Percentiles rank a stretch among this genome's conserved stretches.
Evolutionary conservation across 164 flowering plant genomes (phyloP).

Genomic region (Berberis thunbergii): DNA sequence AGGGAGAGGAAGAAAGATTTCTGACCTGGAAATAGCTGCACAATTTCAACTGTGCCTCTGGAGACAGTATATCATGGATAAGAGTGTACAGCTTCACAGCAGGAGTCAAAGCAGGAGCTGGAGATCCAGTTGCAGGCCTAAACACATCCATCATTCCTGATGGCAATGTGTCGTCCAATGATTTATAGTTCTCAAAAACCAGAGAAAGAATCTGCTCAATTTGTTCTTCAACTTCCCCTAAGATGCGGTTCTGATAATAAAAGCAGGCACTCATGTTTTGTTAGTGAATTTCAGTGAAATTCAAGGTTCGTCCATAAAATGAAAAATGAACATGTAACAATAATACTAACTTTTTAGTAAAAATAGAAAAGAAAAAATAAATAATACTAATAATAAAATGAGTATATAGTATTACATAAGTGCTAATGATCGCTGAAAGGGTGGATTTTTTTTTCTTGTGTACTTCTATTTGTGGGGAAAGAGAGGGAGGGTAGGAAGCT

Average conservation of each 20-base stretch:
- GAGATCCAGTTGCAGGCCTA: slow-evolving; percentile 65
- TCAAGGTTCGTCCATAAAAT: no score
- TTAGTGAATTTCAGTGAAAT: no score
- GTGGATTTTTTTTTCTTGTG: no score
- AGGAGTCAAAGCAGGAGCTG: slow-evolving; percentile 76
- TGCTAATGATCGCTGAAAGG: no score
- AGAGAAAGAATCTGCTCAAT: slow-evolving; percentile 69
- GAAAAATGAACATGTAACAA: no score
- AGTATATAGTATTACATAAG: no score
- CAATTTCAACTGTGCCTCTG: slow-evolving; percentile 69
- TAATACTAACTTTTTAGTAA: no score
- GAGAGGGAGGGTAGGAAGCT: no score
- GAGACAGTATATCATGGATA: slow-evolving; percentile 75
- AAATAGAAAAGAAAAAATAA: no score
- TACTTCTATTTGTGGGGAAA: no score
- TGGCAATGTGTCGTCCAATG: slow-evolving; percentile 65
- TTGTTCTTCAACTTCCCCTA: slow-evolving; percentile 84
- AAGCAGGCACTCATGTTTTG: neutral
- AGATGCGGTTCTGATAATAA: slow-evolving; percentile 63
- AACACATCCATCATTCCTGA: slow-evolving; percentile 75
- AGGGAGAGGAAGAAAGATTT: neutral
- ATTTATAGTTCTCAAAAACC: slow-evolving; percentile 83
- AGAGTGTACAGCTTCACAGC: slow-evolving; percentile 78
- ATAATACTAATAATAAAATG: no score
- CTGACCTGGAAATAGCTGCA: slow-evolving; percentile 80